Percentiles rank a stretch among this genome's conserved stretches.
phyloP scores from a whole-genome alignment of 805 yeast genomes.

The Wickerhamiella vanderwaltii region DNA sequence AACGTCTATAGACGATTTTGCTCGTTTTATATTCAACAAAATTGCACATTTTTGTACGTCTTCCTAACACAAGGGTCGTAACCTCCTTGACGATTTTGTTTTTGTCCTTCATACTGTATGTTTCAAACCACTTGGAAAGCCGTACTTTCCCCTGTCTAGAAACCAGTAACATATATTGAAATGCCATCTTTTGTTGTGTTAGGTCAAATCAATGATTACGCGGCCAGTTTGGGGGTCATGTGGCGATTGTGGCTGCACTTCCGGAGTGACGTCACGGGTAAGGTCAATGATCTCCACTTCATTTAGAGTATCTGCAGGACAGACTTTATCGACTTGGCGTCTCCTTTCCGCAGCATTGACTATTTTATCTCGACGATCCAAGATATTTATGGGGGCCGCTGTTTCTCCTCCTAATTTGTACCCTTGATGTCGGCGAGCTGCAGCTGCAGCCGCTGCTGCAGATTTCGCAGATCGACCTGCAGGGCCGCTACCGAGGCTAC shows the following conservation, averaged over 20 bases:
- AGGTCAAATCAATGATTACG: slow-evolving; percentile 10
- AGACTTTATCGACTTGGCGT: slow-evolving; percentile 17
- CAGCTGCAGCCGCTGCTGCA: slow-evolving; percentile 8
- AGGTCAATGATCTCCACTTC: slow-evolving; percentile 9
- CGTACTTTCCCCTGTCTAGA: slow-evolving; percentile 95
- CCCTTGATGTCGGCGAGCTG: slow-evolving; percentile 5
- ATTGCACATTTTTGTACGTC: slow-evolving; percentile 92
- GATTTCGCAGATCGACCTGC: neutral
- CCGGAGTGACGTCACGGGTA: slow-evolving; percentile 3
- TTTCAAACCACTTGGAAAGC: slow-evolving; percentile 83
- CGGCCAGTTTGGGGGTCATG: neutral
- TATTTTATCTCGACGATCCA: slow-evolving; percentile 32
- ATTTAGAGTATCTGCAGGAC: slow-evolving; percentile 14
- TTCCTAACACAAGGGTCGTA: slow-evolving; percentile 67
- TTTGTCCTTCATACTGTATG: slow-evolving; percentile 76
- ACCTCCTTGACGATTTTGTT: slow-evolving; percentile 72
- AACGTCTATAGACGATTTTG: slow-evolving; percentile 80
- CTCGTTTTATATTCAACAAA: slow-evolving; percentile 75
- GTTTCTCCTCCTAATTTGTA: slow-evolving; percentile 3
- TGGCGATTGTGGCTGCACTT: slow-evolving; percentile 7
- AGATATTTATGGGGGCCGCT: neutral
- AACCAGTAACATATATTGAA: slow-evolving; percentile 66
- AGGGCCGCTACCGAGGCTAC: neutral
- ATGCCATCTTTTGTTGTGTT: slow-evolving; percentile 38
- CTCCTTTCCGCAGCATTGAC: slow-evolving; percentile 55